These are phyloP conservation scores for Fusarium metavorans DNA, from an alignment of 2,329 filamentous ascomycete genomes.

Conservation along the genomic window DNA sequence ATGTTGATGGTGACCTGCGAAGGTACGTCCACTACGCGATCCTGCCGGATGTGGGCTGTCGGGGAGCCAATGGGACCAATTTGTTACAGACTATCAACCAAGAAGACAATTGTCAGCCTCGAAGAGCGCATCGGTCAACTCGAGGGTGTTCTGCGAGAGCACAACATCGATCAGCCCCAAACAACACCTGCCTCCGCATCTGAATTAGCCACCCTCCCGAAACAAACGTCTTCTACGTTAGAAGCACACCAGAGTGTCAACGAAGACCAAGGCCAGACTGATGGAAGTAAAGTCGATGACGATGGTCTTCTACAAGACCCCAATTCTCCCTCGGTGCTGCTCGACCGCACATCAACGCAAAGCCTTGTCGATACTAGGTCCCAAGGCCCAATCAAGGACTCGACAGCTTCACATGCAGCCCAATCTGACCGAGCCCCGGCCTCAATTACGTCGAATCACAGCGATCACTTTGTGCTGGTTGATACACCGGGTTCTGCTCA, in stretches of 20 bases:
- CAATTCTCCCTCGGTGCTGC: neutral
- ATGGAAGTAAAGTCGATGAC: neutral
- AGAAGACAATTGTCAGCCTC: conserved; percentile 3
- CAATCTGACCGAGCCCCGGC: no score
- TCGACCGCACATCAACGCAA: neutral
- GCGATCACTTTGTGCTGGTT: neutral
- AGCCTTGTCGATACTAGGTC: neutral
- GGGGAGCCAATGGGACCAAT: no score
- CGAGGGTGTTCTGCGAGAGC: conserved; percentile 2
- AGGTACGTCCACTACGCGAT: neutral
- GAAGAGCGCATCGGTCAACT: conserved; percentile 13
- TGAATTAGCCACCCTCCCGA: neutral
- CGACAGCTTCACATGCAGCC: no score
- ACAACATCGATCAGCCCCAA: conserved; percentile 13
- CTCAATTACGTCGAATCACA: neutral
- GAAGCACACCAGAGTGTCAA: neutral
- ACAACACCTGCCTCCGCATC: neutral
- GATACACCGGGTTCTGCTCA: no score
- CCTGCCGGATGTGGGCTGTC: no score
- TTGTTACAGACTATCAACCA: neutral
- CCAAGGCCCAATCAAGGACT: neutral
- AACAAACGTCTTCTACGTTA: neutral
- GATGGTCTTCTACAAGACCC: neutral
- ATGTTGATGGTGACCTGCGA: conserved; percentile 13
- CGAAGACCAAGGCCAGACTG: neutral